phyloP scores from a whole-genome alignment of 2,329 filamentous ascomycete species.

The Golovinomyces cichoracearum region DNA sequence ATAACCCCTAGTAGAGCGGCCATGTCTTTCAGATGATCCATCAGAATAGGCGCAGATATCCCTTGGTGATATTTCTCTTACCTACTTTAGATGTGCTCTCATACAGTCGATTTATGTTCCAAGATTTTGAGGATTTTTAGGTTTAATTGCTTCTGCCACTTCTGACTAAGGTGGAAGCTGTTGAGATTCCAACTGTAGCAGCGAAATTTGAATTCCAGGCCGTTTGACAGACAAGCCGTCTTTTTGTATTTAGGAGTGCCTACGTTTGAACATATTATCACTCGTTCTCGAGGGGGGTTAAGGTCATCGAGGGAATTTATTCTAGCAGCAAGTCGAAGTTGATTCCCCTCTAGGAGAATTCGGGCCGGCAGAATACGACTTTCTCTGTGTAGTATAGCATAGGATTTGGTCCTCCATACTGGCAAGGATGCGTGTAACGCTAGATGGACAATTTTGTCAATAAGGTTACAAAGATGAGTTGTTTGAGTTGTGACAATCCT shows the following conservation, averaged over 20 bases:
- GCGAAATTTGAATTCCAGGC: not conserved
- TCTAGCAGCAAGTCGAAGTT: too few species aligned
- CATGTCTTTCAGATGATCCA: not conserved
- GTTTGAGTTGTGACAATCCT: not conserved
- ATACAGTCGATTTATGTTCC: not conserved
- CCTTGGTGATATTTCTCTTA: not conserved
- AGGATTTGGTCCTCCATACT: too few species aligned
- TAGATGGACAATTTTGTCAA: not conserved
- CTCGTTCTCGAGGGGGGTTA: not conserved
- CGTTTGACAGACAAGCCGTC: not conserved
- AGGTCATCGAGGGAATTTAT: not conserved
- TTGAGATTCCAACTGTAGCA: not conserved
- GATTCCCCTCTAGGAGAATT: not conserved
- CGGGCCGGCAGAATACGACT: not conserved
- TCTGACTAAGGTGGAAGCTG: not conserved
- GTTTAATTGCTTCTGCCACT: not conserved
- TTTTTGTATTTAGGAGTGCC: not conserved
- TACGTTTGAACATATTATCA: not conserved
- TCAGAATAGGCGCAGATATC: not conserved
- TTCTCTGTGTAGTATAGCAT: too few species aligned
- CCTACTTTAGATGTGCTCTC: not conserved
- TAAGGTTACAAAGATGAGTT: not conserved
- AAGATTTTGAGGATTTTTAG: not conserved
- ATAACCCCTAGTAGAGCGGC: not conserved
- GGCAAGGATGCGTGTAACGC: too few species aligned